A percentile compares a stretch with the other conserved stretches of the same genome.
Evolutionary conservation across 1,284 basidiomycete species (phyloP).

Genomic region (Cutaneotrichosporon sp.): DNA sequence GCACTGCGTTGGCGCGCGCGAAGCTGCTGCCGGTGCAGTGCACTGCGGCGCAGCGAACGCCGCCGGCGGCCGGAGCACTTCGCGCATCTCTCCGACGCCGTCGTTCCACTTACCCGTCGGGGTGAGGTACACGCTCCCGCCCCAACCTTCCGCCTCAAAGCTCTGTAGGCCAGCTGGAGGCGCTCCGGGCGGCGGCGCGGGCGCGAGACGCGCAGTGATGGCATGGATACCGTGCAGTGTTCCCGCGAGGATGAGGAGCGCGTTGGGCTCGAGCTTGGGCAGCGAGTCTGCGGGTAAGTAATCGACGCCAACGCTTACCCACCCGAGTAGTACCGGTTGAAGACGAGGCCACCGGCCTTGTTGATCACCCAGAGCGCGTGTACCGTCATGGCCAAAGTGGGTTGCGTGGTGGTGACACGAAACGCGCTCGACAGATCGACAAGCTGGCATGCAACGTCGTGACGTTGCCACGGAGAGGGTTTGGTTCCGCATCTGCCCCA

Average conservation of each 20-base stretch:
- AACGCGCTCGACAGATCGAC: neutral
- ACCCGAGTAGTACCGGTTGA: constrained; percentile 86
- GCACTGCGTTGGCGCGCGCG: neutral
- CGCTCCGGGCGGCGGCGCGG: constrained; percentile 70
- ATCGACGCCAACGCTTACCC: neutral
- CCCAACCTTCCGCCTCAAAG: constrained; percentile 78
- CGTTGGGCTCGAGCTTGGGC: constrained; percentile 84
- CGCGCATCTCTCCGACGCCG: too few relatives aligned
- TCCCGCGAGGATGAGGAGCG: constrained; percentile 92
- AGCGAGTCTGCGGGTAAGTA: constrained; percentile 64
- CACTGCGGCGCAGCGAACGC: too few relatives aligned
- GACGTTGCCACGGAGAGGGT: neutral
- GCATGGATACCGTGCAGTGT: constrained; percentile 98
- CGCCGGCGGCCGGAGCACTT: too few relatives aligned
- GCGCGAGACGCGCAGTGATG: constrained; percentile 87
- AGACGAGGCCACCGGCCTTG: constrained; percentile 95
- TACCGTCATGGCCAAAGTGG: constrained; percentile 31
- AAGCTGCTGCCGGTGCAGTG: too few relatives aligned
- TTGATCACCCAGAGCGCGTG: constrained; percentile 73
- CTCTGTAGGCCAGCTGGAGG: constrained; percentile 79
- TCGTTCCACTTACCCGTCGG: constrained; percentile 71
- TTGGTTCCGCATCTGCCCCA: neutral
- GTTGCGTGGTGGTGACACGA: neutral
- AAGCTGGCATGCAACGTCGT: neutral
- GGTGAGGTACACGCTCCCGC: constrained; percentile 60